Evolutionary conservation across 306 rosid genomes (phyloP).

Genomic region (Mimosa bimucronata): DNA sequence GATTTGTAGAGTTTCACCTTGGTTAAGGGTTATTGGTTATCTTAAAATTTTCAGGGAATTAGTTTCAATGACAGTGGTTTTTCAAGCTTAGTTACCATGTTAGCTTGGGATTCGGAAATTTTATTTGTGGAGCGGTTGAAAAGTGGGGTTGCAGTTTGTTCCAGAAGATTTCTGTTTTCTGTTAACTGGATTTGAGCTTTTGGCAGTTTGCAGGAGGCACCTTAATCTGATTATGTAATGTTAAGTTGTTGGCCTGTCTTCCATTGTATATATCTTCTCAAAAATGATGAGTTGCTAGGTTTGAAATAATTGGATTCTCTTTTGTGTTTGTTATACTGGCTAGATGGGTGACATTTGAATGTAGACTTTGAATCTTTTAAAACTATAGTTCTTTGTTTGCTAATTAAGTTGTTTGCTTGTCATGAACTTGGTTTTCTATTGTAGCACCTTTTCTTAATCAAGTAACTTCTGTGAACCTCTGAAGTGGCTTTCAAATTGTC

Average conservation of each 20-base stretch:
- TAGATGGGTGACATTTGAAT: conserved; percentile 1
- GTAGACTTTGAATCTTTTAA: not conserved
- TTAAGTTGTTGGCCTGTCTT: too few species aligned
- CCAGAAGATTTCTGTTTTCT: too few species aligned
- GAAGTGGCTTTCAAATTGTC: conserved; percentile 95
- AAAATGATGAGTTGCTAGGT: not conserved
- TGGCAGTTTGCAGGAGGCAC: too few species aligned
- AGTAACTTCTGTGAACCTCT: conserved; percentile 46
- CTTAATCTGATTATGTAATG: too few species aligned
- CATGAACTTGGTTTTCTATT: conserved; percentile 28
- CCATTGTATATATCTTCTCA: not conserved
- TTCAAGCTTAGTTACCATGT: too few species aligned
- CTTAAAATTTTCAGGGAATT: not conserved
- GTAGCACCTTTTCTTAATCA: conserved; percentile 28
- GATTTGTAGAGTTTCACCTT: not conserved
- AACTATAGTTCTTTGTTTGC: conserved; percentile 10
- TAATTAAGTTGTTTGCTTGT: conserved; percentile 18
- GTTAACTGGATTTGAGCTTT: too few species aligned
- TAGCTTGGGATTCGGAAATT: too few species aligned
- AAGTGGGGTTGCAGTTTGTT: not conserved
- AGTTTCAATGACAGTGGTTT: too few species aligned
- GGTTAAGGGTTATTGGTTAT: not conserved
- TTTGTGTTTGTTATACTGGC: not conserved
- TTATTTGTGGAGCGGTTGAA: too few species aligned
- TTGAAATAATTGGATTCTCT: not conserved